Percentiles rank a stretch among this genome's conserved stretches.
Evolutionary conservation across 1,284 basidiomycete genomes (phyloP).

Genomic region (Vanrija sp.): DNA sequence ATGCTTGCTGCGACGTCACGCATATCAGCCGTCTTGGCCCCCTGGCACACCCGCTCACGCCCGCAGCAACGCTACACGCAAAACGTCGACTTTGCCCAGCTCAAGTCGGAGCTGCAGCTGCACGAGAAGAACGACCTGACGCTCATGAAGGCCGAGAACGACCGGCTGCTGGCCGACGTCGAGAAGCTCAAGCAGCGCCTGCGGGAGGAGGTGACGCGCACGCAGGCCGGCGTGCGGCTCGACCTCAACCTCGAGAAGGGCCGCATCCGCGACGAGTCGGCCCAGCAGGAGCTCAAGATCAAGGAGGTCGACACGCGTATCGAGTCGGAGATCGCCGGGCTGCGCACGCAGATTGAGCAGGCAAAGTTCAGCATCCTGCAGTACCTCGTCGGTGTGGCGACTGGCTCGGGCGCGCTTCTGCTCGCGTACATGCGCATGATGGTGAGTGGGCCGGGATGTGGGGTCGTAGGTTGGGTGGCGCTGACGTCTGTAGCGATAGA

Average conservation of each 20-base stretch:
- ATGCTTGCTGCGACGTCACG: too few relatives aligned
- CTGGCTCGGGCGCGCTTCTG: slow-evolving; percentile 47
- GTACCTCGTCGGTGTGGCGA: slow-evolving; percentile 49
- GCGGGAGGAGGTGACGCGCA: slow-evolving; percentile 84
- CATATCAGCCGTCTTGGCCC: too few relatives aligned
- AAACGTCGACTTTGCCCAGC: slow-evolving; percentile 94
- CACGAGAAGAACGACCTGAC: slow-evolving; percentile 97
- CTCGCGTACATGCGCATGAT: slow-evolving; percentile 50
- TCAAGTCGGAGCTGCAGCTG: slow-evolving; percentile 93
- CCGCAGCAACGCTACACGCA: slow-evolving; percentile 84
- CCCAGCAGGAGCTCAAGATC: slow-evolving; percentile 91
- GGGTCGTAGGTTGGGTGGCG: too few relatives aligned
- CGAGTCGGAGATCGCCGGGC: slow-evolving; percentile 89
- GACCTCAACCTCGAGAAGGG: slow-evolving; percentile 97
- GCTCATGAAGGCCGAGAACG: slow-evolving; percentile 92
- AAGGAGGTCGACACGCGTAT: slow-evolving; percentile 98
- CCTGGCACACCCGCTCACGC: not conserved
- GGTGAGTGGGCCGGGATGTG: slow-evolving; percentile 17
- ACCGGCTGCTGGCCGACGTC: slow-evolving; percentile 83
- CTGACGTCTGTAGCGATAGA: too few relatives aligned
- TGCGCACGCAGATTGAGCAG: slow-evolving; percentile 86
- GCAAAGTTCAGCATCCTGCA: slow-evolving; percentile 62
- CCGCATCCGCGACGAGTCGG: slow-evolving; percentile 88
- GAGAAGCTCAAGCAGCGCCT: slow-evolving; percentile 95
- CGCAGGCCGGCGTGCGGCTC: slow-evolving; percentile 88